Evolutionary conservation across 176 grass and related monocot species (phyloP), one percentile per base, ranked within the genome.

Genomic region (Thinopyrum elongatum): DNA sequence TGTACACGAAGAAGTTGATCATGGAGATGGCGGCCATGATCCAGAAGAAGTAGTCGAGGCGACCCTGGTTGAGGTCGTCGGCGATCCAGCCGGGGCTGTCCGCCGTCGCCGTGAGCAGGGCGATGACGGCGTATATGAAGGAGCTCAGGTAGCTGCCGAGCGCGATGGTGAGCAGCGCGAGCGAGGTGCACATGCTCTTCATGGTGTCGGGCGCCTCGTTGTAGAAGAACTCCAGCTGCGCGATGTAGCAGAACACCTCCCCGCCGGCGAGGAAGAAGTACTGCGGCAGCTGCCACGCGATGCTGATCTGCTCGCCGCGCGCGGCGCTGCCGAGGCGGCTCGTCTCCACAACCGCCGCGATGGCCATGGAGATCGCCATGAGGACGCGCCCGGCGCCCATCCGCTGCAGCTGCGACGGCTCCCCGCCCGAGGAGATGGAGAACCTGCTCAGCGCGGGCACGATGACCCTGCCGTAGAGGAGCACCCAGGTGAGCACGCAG

Each of bases 151-250:
- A 97, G 84, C 78, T 92, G 0, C 95, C 95, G 1, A 97, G 78
- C 7, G 95, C 78, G 76, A 94, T 81, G 66, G 88, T 87, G 62
- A 97, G 90, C 71, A 94, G 76, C 28, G 88, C 85, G 5, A 94
- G 87, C 59, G 95, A 85, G 11, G 90, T 97, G 78, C 95, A 97
- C 14, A 83, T 90, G 92, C 84, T 94, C 90, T 94, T 94, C 95
- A 97, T 97, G 35, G 88, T 84, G 29, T 94, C 92, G 2, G 95
- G 92, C 68, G 95, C 92, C 87, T 97, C 86, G 28, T 49, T 75
- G 77, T 83, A 97, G 92, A 97, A 97, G 78, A 97, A 97, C 88
- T 97, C 92, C 22, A 97, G 86, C 84, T 91, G 88, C 7, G 92
- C 70, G 71, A 97, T 92, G 66, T 89, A 87, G 65, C 77, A 87